Evolutionary conservation across 257 asterid species (phyloP).

Genomic region (Forsythia suspensa): DNA sequence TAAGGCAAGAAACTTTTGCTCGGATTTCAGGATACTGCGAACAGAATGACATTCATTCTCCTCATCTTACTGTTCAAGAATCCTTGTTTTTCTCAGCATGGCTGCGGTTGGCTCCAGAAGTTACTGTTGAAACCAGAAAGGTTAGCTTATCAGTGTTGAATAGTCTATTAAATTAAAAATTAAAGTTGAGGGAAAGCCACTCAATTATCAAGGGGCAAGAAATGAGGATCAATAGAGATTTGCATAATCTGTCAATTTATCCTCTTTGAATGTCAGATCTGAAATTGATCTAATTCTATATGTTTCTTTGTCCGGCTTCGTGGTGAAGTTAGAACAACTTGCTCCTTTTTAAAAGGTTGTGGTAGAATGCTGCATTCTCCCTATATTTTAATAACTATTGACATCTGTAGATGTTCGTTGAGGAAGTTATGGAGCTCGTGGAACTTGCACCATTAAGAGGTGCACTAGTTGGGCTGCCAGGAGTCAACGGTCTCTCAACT

Average conservation of each 20-base stretch:
- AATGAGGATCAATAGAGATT: neutral
- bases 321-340: neutral
- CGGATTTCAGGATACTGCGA: constrained; percentile 74
- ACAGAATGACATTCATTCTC: constrained; percentile 72
- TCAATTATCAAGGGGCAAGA: neutral
- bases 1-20: constrained; percentile 65
- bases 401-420: constrained; percentile 47
- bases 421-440: constrained; percentile 63
- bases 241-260: neutral
- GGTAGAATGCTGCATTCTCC: neutral
- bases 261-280: neutral
- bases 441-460: constrained; percentile 56
- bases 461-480: constrained; percentile 65
- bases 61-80: constrained; percentile 59
- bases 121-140: constrained; percentile 41
- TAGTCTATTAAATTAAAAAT: neutral
- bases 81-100: constrained; percentile 65
- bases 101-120: constrained; percentile 55
- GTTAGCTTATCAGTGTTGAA: constrained; percentile 25
- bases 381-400: neutral
- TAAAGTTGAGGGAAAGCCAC: no score
- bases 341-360: neutral
- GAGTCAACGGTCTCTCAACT: constrained; percentile 59
- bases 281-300: neutral
- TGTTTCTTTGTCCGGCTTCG: neutral